Evolutionary conservation across 768 basidiomycete genomes (phyloP).

Genomic region (Suillus variegatus): DNA sequence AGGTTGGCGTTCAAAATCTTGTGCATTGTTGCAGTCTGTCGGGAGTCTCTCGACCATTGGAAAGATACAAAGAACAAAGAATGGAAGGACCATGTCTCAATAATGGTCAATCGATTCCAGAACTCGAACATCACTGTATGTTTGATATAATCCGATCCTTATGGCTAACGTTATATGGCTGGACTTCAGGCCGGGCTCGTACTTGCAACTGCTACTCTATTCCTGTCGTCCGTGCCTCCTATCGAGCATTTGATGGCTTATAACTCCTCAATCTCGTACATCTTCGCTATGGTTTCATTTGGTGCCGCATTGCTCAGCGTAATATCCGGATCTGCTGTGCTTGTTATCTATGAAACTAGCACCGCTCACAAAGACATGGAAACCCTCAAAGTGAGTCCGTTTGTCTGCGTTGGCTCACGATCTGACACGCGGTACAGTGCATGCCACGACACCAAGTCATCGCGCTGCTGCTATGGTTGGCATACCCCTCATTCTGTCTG

Average conservation of each 20-base stretch:
- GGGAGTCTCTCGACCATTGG: neutral
- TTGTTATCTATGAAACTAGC: neutral
- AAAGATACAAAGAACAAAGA: neutral
- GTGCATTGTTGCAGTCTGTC: neutral
- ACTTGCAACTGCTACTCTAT: neutral
- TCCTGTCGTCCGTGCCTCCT: neutral
- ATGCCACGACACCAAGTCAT: neutral
- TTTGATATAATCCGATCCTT: neutral
- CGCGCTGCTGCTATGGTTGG: neutral
- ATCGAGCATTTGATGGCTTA: neutral
- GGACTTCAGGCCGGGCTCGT: conserved; percentile 1
- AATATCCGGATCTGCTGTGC: conserved; percentile 1
- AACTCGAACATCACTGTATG: neutral
- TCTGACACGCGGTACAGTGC: neutral
- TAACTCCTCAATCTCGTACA: neutral
- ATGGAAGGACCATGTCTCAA: neutral
- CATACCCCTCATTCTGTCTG: conserved; percentile 2
- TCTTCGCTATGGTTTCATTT: neutral
- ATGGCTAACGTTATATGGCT: too few relatives aligned
- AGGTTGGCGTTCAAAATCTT: neutral
- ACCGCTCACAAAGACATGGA: neutral
- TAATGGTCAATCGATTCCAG: neutral
- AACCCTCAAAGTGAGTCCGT: neutral
- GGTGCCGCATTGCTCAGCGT: conserved; percentile 1
- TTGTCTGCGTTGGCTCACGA: neutral